Conservation (phyloP, 768 basidiomycete genomes). For the Pisolithus sp. region DNA sequence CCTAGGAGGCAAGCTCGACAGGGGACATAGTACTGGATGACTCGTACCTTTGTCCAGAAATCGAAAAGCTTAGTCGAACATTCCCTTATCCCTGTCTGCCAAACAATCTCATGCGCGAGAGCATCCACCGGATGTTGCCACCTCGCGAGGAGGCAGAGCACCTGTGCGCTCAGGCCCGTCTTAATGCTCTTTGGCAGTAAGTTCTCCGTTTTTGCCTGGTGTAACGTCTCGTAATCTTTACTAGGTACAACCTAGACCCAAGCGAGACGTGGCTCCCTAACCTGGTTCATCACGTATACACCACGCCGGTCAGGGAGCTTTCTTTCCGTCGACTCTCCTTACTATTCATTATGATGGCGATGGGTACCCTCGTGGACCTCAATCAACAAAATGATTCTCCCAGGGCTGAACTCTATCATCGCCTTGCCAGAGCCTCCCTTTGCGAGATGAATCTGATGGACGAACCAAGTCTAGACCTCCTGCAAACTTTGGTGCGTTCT, state of each 20-base stretch:
- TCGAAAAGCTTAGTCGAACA: slow-evolving; percentile 49
- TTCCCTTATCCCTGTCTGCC: slow-evolving; percentile 68
- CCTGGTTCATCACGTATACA: slow-evolving; percentile 62
- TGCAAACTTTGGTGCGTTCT: slow-evolving; percentile 54
- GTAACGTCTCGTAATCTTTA: slow-evolving; percentile 4
- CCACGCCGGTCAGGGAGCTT: slow-evolving; percentile 50
- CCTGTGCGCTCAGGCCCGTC: slow-evolving; percentile 57
- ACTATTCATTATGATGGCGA: slow-evolving; percentile 65
- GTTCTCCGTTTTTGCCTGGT: slow-evolving; percentile 21
- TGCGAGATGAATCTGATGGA: slow-evolving; percentile 73
- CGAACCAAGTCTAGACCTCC: slow-evolving; percentile 66
- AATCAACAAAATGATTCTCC: slow-evolving; percentile 47
- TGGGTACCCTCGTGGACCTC: slow-evolving; percentile 65
- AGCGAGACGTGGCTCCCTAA: slow-evolving; percentile 67
- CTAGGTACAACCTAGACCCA: slow-evolving; percentile 61
- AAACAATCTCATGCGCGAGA: slow-evolving; percentile 55
- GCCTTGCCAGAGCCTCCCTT: slow-evolving; percentile 57
- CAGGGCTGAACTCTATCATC: slow-evolving; percentile 59
- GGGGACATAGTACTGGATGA: slow-evolving; percentile 16
- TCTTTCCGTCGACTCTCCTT: slow-evolving; percentile 63
- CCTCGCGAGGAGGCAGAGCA: slow-evolving; percentile 50
- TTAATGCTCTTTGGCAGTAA: slow-evolving; percentile 70
- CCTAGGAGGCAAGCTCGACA: slow-evolving; percentile 19
- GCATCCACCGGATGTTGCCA: slow-evolving; percentile 59
- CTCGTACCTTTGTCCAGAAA: slow-evolving; percentile 24